Conservation (phyloP, 2,329 filamentous ascomycete species). For the Rhexocercosporidium sp. region DNA sequence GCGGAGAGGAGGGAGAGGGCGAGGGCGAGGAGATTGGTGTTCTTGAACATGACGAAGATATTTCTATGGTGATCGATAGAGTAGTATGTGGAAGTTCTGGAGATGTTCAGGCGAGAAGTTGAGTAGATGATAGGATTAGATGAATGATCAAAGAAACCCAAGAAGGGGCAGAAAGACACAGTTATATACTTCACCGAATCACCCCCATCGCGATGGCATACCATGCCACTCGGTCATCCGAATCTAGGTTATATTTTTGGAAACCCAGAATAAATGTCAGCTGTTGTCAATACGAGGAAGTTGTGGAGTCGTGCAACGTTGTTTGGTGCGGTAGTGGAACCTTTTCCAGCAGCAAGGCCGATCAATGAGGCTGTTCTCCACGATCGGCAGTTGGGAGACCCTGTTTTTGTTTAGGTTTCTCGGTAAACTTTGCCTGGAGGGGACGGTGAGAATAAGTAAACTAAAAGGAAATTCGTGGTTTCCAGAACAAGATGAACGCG, state of each 20-base stretch:
- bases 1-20: slow-evolving; percentile 14
- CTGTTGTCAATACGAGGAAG: slow-evolving; percentile 6
- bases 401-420: neutral
- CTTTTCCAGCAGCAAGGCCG: neutral
- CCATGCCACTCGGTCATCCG: neutral
- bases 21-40: slow-evolving; percentile 12
- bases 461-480: too few species aligned
- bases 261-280: neutral
- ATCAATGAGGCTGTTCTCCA: slow-evolving; percentile 6
- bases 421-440: neutral
- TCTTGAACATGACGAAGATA: neutral
- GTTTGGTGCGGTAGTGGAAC: neutral
- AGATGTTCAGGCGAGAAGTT: too few species aligned
- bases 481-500: too few species aligned
- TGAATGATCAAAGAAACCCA: neutral
- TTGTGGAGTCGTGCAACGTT: slow-evolving; percentile 10
- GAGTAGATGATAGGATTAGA: neutral
- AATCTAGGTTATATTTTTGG: neutral
- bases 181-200: neutral
- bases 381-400: slow-evolving; percentile 3
- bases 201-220: neutral
- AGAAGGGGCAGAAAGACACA: neutral
- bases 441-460: too few species aligned
- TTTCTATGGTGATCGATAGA: neutral
- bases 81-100: too few species aligned